Evolutionary conservation across 306 rosid genomes (phyloP).

Genomic region (Quercus glauca): DNA sequence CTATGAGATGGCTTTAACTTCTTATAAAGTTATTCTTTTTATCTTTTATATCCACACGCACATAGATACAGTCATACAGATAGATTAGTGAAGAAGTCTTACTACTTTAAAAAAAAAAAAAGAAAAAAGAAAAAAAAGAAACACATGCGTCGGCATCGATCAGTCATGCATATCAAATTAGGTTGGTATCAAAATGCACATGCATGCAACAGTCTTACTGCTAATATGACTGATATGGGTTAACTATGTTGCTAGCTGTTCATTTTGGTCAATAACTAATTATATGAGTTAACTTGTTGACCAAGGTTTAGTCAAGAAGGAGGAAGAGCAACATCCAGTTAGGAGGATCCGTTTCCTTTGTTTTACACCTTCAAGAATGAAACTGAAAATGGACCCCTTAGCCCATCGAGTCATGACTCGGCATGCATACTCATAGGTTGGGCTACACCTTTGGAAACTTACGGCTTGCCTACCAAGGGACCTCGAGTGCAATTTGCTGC

Average conservation of each 20-base stretch:
- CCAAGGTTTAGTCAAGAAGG: background rate
- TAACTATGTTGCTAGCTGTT: background rate
- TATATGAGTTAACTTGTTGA: background rate
- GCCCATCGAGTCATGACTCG: too few species aligned
- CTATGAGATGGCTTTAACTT: too few species aligned
- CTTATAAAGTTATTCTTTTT: too few species aligned
- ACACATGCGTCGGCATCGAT: too few species aligned
- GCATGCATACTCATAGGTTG: background rate
- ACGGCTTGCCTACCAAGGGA: background rate
- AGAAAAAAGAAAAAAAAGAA: too few species aligned
- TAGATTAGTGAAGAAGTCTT: too few species aligned
- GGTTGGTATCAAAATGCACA: too few species aligned
- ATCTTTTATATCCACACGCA: too few species aligned
- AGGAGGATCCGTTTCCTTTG: conserved; percentile 3
- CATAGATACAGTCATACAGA: too few species aligned
- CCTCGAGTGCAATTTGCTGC: background rate
- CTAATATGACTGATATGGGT: background rate
- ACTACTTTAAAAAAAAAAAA: too few species aligned
- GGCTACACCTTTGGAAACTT: background rate
- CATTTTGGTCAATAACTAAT: background rate
- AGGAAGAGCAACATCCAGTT: conserved; percentile 26
- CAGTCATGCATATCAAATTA: too few species aligned
- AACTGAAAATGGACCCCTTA: background rate
- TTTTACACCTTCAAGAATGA: background rate
- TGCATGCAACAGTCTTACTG: too few species aligned